Evolutionary conservation across 1,139 yeast genomes (phyloP).

Genomic region (Zygoascus sp.): DNA sequence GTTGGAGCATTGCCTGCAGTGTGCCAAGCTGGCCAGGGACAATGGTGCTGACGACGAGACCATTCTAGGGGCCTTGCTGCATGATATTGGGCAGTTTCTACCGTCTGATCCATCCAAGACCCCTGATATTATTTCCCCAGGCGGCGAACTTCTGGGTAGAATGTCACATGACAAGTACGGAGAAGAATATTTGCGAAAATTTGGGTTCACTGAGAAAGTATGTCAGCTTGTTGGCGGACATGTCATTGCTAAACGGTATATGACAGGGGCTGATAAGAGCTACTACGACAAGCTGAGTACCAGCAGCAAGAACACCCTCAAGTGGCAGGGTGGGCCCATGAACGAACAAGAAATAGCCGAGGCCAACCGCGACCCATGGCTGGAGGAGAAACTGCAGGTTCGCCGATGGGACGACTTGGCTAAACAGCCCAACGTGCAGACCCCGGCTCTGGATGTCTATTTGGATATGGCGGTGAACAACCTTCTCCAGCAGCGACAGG

Average conservation of each 20-base stretch:
- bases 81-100: conserved; percentile 19
- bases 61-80: conserved; percentile 18
- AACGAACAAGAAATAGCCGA: conserved; percentile 10
- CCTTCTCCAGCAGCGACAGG: background rate
- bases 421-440: conserved; percentile 14
- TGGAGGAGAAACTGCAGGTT: conserved; percentile 16
- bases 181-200: conserved; percentile 18
- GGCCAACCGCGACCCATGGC: conserved; percentile 16
- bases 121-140: conserved; percentile 13
- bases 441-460: conserved; percentile 14
- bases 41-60: conserved; percentile 18
- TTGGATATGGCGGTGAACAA: conserved; percentile 16
- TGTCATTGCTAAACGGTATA: conserved; percentile 18
- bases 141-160: conserved; percentile 11
- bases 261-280: conserved; percentile 14
- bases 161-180: conserved; percentile 19
- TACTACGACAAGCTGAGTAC: conserved; percentile 17
- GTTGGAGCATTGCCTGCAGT: conserved; percentile 18
- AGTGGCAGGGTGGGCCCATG: conserved; percentile 19
- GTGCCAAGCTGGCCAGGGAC: conserved; percentile 16
- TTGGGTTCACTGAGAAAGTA: conserved; percentile 19
- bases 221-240: conserved; percentile 20
- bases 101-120: conserved; percentile 14
- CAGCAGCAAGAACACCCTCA: conserved; percentile 15
- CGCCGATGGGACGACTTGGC: conserved; percentile 19